Evolutionary conservation across 2,329 filamentous ascomycete species (phyloP), one percentile per base, ranked within the genome.

Genomic region (Akanthomyces dipterigenus): DNA sequence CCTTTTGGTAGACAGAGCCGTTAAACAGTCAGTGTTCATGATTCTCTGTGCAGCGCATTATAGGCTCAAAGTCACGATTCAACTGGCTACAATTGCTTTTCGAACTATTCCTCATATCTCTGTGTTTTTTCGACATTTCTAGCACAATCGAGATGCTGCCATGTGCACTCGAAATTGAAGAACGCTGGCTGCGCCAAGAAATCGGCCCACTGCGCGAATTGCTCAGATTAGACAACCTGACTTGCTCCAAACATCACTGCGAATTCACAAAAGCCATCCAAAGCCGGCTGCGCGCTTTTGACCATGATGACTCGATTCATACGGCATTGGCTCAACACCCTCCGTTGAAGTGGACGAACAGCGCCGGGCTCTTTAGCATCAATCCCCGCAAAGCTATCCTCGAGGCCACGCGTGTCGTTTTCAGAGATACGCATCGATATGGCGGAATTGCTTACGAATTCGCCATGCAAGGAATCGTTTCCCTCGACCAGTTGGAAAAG

Each of bases 191-290:
- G 36, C 64, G 60, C 6, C 56, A 50, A 24, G 72, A 70, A 8
- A 62, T 64, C 20, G 66, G 68, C 20, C 58, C 60, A 14, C 66
- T 76, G 7, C 55, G 50, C 5, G 61, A 65, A 3, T 67, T 76
- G 12, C 62, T 73, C n/a, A 60, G 69, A 43, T 26, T 45, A 1
- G 60, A 66, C 11, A 59, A 64, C 7, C 26, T 69, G 2, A 56
- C 55, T 5, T 46, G 65, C 18, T 64, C 57, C 6, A 65, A 67
- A 31, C 64, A 61, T 7, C 68, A 75, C 42, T 72, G 71, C 26
- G 73, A 72, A 8, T 76, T 73, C 60, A 68, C 69, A 18, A 70
- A 72, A 53, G 65, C 66, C 5, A 62, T 73, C 7, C 72, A 72
- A 58, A 64, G 62, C 5, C 68, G 64, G 20, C 69, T 75, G 5